Evolutionary conservation across 495 filamentous ascomycete species (phyloP), one percentile per base, ranked within the genome.

Genomic region (Bombardia bombarda): DNA sequence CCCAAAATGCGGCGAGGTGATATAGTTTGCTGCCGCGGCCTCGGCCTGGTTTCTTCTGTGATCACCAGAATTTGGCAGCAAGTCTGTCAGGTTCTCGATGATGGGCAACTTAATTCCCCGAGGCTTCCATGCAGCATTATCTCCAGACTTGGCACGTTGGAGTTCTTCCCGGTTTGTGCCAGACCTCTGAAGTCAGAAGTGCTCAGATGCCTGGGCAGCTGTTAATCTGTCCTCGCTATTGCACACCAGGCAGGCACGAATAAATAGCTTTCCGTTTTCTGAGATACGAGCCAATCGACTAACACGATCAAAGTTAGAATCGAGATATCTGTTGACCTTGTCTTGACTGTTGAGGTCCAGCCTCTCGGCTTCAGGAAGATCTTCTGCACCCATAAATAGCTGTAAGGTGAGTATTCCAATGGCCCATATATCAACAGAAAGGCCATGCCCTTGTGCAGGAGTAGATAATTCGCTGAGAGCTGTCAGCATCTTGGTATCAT

Each of bases 251-350:
- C 90, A 97, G 38, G 51, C 42, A 18, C 61, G 53, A 63, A 95
- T 87, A 67, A 95, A 95, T 30, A 83, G 71, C 42, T 83, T 73
- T 3, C 83, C 87, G 38, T 52, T 65, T 21, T 73, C 60, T 4
- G 83, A 87, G 32, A 94, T 80, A 30, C 74, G 73, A 40, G 78
- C 77, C 78, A 82, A 88, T 68, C 81, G 88, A 69, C 23, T 5
- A 6, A 53, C 7, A 1, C 84, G 79, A 25, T 79, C 55, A 3
- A 87, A 83, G 13, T 80, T 24, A 7, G 17, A 22, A 19, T 36
- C 6, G 8, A 58, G 26, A 14, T 52, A 49, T 3, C 30, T 7
- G 32, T 51, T 18, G 2, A 61, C 41, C 0, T 44, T 33, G 1
- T 8, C 9, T 43, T 56, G 50, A 35, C 31, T 47, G 9, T 16